These are phyloP conservation scores for Venustampulla echinocandica DNA, from an alignment of 495 filamentous ascomycete species.

Conservation along the genomic window DNA sequence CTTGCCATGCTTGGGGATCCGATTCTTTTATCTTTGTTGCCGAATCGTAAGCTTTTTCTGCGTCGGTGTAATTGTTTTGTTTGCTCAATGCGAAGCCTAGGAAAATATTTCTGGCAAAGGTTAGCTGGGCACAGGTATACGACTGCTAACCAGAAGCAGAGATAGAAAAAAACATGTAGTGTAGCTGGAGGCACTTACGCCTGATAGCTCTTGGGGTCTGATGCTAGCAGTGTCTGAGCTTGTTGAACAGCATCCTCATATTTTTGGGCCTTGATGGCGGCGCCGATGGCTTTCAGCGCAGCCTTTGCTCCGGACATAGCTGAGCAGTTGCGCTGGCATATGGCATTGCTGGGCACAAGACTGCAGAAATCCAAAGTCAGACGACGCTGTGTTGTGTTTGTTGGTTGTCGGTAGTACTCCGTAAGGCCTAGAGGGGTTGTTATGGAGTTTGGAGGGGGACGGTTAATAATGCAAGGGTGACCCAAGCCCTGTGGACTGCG, in stretches of 20 bases:
- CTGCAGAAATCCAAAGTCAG: no score
- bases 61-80: conserved; percentile 55
- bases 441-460: no score
- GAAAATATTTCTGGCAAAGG: conserved; percentile 56
- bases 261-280: conserved; percentile 69
- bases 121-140: conserved; percentile 4
- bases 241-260: conserved; percentile 64
- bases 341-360: conserved; percentile 7
- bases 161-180: no score
- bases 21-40: conserved; percentile 50
- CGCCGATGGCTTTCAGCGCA: conserved; percentile 73
- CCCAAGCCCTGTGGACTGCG: no score
- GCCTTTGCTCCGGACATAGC: conserved; percentile 56
- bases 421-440: no score
- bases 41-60: conserved; percentile 65
- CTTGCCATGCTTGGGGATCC: conserved; percentile 74
- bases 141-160: no score
- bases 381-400: no score
- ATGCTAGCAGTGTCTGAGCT: conserved; percentile 54
- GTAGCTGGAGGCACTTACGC: no score
- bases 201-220: conserved; percentile 74
- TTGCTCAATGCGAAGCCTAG: conserved; percentile 74
- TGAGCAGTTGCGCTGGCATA: neutral
- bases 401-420: no score
- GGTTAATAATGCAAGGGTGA: no score